phyloP scores from a whole-genome alignment of 768 basidiomycete genomes.

The Mycena rebaudengoi region DNA sequence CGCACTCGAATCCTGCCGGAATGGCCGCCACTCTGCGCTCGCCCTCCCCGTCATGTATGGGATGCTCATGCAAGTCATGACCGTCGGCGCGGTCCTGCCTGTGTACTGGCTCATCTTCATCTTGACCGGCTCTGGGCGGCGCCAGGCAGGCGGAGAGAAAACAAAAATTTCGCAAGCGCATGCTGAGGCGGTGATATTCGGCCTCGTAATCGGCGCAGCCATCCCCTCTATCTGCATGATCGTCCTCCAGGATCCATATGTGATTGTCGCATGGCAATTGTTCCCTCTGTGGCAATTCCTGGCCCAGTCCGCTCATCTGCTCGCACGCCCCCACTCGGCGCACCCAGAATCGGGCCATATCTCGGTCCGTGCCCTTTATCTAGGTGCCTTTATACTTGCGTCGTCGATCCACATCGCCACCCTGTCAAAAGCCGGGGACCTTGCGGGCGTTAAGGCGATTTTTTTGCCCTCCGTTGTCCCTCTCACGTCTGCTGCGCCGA shows the following conservation, averaged over 20 bases:
- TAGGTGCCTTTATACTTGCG: slow-evolving; percentile 48
- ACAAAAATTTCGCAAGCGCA: slow-evolving; percentile 42
- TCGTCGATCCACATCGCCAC: slow-evolving; percentile 51
- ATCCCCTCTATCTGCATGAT: slow-evolving; percentile 58
- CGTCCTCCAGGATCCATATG: slow-evolving; percentile 44
- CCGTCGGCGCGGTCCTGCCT: slow-evolving; percentile 53
- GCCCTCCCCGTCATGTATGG: slow-evolving; percentile 52
- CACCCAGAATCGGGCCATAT: slow-evolving; percentile 45
- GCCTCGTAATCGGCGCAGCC: slow-evolving; percentile 50
- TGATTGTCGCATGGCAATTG: slow-evolving; percentile 63
- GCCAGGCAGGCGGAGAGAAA: slow-evolving; percentile 29
- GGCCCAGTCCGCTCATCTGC: slow-evolving; percentile 45
- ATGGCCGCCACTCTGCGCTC: slow-evolving; percentile 42
- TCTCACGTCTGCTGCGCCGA: slow-evolving; percentile 33
- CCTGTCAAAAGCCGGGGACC: slow-evolving; percentile 38
- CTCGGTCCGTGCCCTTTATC: slow-evolving; percentile 46
- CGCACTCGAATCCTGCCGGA: slow-evolving; percentile 53
- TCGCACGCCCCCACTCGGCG: slow-evolving; percentile 43
- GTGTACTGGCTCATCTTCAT: slow-evolving; percentile 58
- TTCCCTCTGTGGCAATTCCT: slow-evolving; percentile 55
- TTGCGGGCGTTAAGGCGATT: slow-evolving; percentile 38
- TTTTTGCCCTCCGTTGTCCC: slow-evolving; percentile 47
- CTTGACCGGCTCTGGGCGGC: slow-evolving; percentile 40
- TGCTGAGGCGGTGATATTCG: slow-evolving; percentile 60
- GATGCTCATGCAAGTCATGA: slow-evolving; percentile 48